These are phyloP conservation scores for Hippophae tibetana DNA, from an alignment of 306 rosid genomes.

Conservation along the genomic window DNA sequence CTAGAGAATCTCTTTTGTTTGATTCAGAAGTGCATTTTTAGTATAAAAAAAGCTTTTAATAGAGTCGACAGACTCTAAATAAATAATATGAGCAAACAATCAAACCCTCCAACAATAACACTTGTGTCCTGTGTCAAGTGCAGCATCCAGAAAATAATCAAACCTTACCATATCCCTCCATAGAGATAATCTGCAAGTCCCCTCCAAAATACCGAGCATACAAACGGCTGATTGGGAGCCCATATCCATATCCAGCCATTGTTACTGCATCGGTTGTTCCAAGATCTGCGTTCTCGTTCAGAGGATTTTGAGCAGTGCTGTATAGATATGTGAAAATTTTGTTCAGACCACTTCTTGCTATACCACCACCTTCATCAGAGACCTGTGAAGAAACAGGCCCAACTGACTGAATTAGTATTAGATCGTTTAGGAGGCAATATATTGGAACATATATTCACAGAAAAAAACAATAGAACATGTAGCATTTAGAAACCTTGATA, in stretches of 20 bases:
- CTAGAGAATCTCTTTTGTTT: too few species aligned
- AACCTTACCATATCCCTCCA: slow-evolving; percentile 82
- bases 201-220: slow-evolving; percentile 91
- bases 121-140: not conserved
- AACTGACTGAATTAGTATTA: slow-evolving; percentile 7
- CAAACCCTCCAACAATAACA: not conserved
- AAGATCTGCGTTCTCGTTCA: slow-evolving; percentile 58
- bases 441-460: not conserved
- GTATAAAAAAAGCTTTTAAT: too few species aligned
- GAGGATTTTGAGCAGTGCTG: slow-evolving; percentile 73
- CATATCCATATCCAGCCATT: slow-evolving; percentile 94
- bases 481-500: slow-evolving; percentile 27
- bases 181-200: slow-evolving; percentile 81
- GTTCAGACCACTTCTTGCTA: slow-evolving; percentile 68
- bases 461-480: slow-evolving; percentile 1
- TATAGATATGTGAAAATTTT: slow-evolving; percentile 87
- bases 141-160: not conserved
- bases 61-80: too few species aligned
- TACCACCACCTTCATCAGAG: slow-evolving; percentile 91
- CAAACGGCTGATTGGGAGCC: slow-evolving; percentile 76
- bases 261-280: slow-evolving; percentile 52
- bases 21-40: too few species aligned
- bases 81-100: not conserved
- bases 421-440: not conserved
- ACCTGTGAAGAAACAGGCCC: slow-evolving; percentile 32